Evolutionary conservation across 306 rosid species (phyloP).

Genomic region (Prunus dulcis): DNA sequence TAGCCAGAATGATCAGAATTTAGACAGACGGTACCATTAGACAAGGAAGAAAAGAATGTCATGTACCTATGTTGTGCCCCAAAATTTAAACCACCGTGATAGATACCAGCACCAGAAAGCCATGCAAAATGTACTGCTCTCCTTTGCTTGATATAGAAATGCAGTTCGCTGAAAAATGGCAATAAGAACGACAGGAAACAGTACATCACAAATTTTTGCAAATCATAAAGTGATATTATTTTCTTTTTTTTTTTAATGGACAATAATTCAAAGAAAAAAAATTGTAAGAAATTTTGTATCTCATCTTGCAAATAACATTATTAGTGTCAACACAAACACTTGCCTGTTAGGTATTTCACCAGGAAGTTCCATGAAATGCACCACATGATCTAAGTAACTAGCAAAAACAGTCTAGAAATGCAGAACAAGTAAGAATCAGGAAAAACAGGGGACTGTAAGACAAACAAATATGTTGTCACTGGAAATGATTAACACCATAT

Average conservation of each 20-base stretch:
- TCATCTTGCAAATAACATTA: constrained; percentile 14
- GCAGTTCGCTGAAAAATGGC: constrained; percentile 70
- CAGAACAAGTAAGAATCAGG: constrained; percentile 19
- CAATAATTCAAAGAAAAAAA: not conserved
- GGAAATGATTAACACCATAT: not conserved
- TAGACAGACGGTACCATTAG: not conserved
- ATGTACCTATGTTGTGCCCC: constrained; percentile 80
- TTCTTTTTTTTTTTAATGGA: not conserved
- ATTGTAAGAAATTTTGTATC: constrained; percentile 5
- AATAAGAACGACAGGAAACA: not conserved
- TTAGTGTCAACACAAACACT: constrained; percentile 20
- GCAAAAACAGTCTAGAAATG: constrained; percentile 71
- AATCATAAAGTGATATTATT: not conserved
- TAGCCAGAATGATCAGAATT: not conserved
- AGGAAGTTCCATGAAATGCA: constrained; percentile 98
- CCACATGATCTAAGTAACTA: constrained; percentile 74
- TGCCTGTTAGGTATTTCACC: constrained; percentile 95
- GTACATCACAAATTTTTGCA: not conserved
- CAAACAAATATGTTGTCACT: not conserved
- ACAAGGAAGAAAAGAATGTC: constrained; percentile 11
- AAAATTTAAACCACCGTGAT: constrained; percentile 89
- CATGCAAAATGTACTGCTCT: constrained; percentile 97
- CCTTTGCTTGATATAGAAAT: constrained; percentile 90
- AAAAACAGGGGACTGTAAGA: constrained; percentile 1
- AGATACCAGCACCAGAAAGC: constrained; percentile 99